Evolutionary conservation across 2,329 filamentous ascomycete genomes (phyloP), one percentile per base, ranked within the genome.

Genomic region (Amauroascus niger): DNA sequence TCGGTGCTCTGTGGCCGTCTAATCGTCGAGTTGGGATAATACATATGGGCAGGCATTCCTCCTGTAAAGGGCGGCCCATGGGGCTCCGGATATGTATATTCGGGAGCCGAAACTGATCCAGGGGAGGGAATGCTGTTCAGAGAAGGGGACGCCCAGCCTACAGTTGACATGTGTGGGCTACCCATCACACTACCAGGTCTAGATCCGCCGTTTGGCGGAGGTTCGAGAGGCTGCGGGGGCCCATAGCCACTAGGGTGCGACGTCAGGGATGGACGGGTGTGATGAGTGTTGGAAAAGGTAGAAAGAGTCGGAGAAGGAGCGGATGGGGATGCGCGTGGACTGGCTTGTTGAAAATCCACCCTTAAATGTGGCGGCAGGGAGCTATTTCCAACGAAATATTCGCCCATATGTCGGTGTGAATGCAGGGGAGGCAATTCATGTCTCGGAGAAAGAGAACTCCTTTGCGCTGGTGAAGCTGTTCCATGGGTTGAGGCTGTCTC

Each of bases 101-200:
- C 82, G 59, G 88, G 90, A 22, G 67, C 64, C 14, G 56, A 57
- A 58, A 76, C 76, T 48, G 79, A 81, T 43, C 78, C 80, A 43
- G 89, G 86, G 7, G 86, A 84, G 8, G 85, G 82, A 60, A 88
- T 82, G 30, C 79, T 79, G 59, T 82, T 80, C 60, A 90, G 86
- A 1, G 83, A 81, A 3, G 89, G 89, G 3, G 89, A 94, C 60
- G 88, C 86, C 90, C 91, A 96, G 52, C 87, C 86, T 58, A 88
- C 79, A 57, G 79, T 82, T 57, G 74, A 72, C 82, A 95, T 88
- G 69, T 96, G 90, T 49, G 91, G 90, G 68, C 89, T 95, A 51
- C 87, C 86, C 54, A 76, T 82, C n/a, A 80, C 84, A 65, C 87
- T 95, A 48, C 79, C 81, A 2, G 81, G 76, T 62, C 85, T 83